A percentile compares a stretch with the other conserved stretches of the same genome.
These are phyloP conservation scores for Citrus inodora DNA, from an alignment of 345 rosid genomes.

Conservation along the genomic window DNA sequence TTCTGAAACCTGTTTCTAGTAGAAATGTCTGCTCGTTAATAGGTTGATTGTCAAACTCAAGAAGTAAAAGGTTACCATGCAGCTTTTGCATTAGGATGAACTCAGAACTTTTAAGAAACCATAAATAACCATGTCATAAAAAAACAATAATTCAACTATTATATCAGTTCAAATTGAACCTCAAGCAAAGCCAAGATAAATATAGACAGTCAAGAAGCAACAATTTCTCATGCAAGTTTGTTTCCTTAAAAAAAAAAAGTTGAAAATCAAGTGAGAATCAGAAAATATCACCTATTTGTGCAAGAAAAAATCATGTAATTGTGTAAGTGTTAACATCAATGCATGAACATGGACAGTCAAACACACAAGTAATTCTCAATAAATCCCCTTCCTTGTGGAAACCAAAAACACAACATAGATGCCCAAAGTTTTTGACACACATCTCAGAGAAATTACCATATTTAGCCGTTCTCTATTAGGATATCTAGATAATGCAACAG, in stretches of 20 bases:
- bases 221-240: not conserved
- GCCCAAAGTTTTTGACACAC: not conserved
- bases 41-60: not conserved
- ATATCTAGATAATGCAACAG: conserved; percentile 73
- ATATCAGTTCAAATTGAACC: not conserved
- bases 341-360: not conserved
- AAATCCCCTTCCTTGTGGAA: not conserved
- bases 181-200: not conserved
- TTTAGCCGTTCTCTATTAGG: conserved; percentile 82
- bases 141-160: not conserved
- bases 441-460: conserved; percentile 45
- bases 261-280: not conserved
- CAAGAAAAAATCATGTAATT: not conserved
- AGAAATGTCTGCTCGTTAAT: not conserved
- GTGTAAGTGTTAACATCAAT: not conserved
- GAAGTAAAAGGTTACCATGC: not conserved
- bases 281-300: not conserved
- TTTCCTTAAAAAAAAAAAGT: too few relatives aligned
- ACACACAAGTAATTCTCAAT: not conserved
- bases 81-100: not conserved
- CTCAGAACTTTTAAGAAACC: not conserved
- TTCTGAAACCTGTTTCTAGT: not conserved
- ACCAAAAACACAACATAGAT: not conserved
- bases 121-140: not conserved
- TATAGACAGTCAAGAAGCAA: not conserved